Conservation (phyloP, 2,329 filamentous ascomycete species). For the Ceratocystis lukuohia region DNA sequence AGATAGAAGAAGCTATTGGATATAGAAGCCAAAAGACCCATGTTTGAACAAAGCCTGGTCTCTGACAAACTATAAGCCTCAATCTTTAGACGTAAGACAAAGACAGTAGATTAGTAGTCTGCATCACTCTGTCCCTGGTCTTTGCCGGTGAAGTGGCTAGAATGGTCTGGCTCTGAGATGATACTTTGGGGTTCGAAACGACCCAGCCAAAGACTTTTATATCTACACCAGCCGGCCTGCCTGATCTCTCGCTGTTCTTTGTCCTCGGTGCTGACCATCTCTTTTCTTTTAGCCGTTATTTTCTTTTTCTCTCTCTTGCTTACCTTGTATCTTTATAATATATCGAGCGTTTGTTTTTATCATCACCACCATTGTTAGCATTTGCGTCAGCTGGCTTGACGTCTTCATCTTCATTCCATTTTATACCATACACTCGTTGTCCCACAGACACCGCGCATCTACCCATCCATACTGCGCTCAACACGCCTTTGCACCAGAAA, state of each 20-base stretch:
- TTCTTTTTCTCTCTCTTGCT: not conserved
- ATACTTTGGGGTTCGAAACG: not conserved
- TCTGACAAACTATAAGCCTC: too few relatives aligned
- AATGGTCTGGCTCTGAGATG: not conserved
- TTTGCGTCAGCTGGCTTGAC: conserved; percentile 14
- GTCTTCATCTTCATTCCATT: not conserved
- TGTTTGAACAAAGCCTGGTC: too few relatives aligned
- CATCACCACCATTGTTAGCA: not conserved
- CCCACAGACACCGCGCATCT: not conserved
- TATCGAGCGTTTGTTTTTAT: not conserved
- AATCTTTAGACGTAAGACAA: not conserved
- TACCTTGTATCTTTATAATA: not conserved
- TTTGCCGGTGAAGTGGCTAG: not conserved
- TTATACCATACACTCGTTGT: not conserved
- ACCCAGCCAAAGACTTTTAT: not conserved
- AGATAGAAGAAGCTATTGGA: not conserved
- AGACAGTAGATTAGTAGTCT: not conserved
- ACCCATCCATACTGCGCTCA: not conserved
- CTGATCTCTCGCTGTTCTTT: not conserved
- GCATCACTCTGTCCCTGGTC: not conserved
- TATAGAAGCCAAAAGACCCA: too few relatives aligned
- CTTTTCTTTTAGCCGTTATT: not conserved
- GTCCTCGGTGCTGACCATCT: not conserved
- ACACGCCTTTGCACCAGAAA: not conserved
- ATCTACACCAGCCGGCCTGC: not conserved